Conservation (phyloP, 208 protist species). For the Acanthamoeba sp. region DNA sequence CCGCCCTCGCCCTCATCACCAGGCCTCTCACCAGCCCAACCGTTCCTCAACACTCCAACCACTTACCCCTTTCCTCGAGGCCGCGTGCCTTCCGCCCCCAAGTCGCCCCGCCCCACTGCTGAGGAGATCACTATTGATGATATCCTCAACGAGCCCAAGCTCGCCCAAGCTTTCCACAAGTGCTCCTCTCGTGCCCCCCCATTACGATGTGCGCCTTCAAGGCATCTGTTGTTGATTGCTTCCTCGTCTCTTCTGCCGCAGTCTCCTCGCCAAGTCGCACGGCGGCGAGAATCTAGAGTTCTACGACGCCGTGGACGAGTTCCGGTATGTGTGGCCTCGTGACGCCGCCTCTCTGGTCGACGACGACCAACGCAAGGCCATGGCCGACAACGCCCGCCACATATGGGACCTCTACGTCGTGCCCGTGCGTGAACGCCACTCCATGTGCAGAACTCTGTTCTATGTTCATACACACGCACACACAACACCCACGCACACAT, state of each 20-base stretch:
- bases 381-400: neutral
- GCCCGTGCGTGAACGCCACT: too few species aligned
- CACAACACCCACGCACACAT: neutral
- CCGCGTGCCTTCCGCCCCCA: neutral
- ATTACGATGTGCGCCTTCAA: neutral
- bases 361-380: neutral
- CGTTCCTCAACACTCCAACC: neutral
- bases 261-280: neutral
- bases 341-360: neutral
- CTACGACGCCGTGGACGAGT: slow-evolving; percentile 22
- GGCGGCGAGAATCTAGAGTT: slow-evolving; percentile 6
- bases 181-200: neutral
- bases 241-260: neutral
- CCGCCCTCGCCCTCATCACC: neutral
- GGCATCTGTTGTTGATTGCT: neutral
- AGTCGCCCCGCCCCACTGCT: too few species aligned
- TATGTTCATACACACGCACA: too few species aligned
- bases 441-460: too few species aligned
- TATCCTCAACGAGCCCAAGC: neutral
- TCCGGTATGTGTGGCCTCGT: neutral
- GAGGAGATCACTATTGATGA: neutral
- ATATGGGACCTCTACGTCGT: neutral
- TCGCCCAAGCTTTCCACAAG: neutral
- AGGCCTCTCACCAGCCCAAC: too few species aligned
- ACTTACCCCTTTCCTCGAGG: neutral